Conservation (phyloP, 257 asterid genomes). For the Capsicum rhomboideum region DNA sequence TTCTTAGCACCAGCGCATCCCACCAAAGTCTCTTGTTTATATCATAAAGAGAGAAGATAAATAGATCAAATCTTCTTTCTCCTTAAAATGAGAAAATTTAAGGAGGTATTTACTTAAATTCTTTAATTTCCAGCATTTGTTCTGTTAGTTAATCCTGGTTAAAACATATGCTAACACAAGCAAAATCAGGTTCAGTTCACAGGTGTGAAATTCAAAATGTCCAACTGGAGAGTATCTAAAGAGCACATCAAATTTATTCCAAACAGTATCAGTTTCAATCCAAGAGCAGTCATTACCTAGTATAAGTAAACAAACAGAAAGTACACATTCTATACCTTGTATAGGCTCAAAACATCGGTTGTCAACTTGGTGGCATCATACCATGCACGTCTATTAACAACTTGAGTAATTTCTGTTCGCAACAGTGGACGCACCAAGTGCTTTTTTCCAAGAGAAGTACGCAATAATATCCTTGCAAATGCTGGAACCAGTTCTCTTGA, state of each 20-base stretch:
- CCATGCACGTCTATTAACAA: conserved; percentile 95
- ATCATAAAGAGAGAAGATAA: not conserved
- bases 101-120: not conserved
- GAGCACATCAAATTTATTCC: not conserved
- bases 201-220: not conserved
- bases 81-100: not conserved
- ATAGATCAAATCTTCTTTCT: not conserved
- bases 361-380: conserved; percentile 79
- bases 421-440: conserved; percentile 84
- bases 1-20: not conserved
- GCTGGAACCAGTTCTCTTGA: conserved; percentile 58
- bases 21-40: not conserved
- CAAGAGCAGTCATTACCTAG: not conserved
- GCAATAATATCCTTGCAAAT: conserved; percentile 77
- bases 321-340: conserved; percentile 51
- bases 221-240: not conserved
- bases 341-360: conserved; percentile 62
- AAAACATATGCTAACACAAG: not conserved
- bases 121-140: not conserved
- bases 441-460: conserved; percentile 85
- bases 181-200: not conserved
- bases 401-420: conserved; percentile 88
- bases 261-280: not conserved
- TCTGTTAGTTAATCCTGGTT: not conserved
- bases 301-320: not conserved